phyloP scores from a whole-genome alignment of 2,329 filamentous ascomycete species.

The Verticillium nonalfalfae region DNA sequence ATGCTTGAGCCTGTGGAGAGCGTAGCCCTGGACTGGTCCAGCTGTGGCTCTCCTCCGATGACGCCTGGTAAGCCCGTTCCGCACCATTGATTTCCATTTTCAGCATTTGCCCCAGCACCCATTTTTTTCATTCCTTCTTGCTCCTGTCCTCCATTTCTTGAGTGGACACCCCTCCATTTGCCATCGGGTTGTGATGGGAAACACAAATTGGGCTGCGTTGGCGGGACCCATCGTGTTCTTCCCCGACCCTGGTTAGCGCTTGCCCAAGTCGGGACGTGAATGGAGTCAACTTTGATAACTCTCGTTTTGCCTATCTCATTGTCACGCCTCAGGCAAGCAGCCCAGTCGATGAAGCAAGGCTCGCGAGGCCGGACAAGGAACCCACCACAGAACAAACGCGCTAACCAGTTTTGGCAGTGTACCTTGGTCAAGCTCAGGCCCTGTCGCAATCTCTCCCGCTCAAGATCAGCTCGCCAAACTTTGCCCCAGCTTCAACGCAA shows the following conservation, averaged over 20 bases:
- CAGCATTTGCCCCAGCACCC: no score
- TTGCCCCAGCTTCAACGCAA: not conserved
- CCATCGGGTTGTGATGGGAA: no score
- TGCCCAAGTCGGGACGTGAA: not conserved
- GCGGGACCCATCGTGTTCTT: not conserved
- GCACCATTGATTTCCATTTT: no score
- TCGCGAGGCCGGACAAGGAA: not conserved
- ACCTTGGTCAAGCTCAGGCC: slow-evolving; percentile 24
- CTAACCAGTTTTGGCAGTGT: slow-evolving; percentile 39
- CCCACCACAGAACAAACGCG: not conserved
- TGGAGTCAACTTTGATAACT: not conserved
- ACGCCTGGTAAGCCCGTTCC: slow-evolving; percentile 67
- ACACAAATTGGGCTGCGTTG: not conserved
- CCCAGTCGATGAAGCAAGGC: not conserved
- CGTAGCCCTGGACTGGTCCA: slow-evolving; percentile 71
- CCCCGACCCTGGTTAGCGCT: not conserved
- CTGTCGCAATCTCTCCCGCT: slow-evolving; percentile 32
- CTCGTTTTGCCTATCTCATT: not conserved
- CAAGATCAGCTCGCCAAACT: slow-evolving; percentile 52
- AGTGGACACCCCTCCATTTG: no score
- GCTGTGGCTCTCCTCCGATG: slow-evolving; percentile 75
- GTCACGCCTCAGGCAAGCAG: not conserved
- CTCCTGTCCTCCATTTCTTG: slow-evolving; percentile 16
- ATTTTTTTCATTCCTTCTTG: no score
- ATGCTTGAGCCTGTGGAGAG: slow-evolving; percentile 67